A percentile compares a stretch with the other conserved stretches of the same genome.
Evolutionary conservation across 2,329 filamentous ascomycete genomes (phyloP).

Genomic region (Pseudogymnoascus sp.): DNA sequence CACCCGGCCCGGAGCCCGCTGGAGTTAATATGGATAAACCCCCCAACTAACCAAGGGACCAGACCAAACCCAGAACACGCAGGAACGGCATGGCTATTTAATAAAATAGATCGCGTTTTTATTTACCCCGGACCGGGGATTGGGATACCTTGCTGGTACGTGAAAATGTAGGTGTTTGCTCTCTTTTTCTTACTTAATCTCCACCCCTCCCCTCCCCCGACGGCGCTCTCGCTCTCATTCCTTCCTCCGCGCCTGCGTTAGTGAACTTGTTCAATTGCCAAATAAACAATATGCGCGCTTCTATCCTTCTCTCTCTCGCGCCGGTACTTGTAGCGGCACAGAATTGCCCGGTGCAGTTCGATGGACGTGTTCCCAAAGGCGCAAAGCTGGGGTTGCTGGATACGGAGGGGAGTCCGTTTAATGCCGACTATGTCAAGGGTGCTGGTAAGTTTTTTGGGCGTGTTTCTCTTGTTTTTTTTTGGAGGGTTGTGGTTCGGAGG

Average conservation of each 20-base stretch:
- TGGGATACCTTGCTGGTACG: not conserved
- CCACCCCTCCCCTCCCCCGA: too few relatives aligned
- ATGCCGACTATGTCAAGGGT: constrained; percentile 44
- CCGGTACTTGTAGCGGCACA: constrained; percentile 20
- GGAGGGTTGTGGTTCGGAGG: not conserved
- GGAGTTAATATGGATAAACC: not conserved
- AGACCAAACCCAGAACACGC: not conserved
- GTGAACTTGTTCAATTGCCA: not conserved
- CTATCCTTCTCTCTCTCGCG: constrained; percentile 14
- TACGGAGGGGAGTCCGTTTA: constrained; percentile 36
- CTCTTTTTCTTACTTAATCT: not conserved
- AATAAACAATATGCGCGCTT: not conserved
- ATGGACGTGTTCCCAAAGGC: constrained; percentile 37
- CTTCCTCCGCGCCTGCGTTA: not conserved
- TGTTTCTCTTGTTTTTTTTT: not conserved
- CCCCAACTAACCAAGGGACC: not conserved
- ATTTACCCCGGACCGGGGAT: not conserved
- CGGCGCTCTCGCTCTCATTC: not conserved
- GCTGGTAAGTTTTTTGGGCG: constrained; percentile 26
- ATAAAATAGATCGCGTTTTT: not conserved
- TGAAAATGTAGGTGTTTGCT: not conserved
- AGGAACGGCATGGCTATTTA: not conserved
- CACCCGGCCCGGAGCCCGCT: not conserved
- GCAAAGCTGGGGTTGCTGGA: constrained; percentile 36
- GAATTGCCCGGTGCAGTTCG: constrained; percentile 35